These are phyloP conservation scores for Eimeria nieschulzi DNA, from an alignment of 169 alveolate species.

Conservation along the genomic window DNA sequence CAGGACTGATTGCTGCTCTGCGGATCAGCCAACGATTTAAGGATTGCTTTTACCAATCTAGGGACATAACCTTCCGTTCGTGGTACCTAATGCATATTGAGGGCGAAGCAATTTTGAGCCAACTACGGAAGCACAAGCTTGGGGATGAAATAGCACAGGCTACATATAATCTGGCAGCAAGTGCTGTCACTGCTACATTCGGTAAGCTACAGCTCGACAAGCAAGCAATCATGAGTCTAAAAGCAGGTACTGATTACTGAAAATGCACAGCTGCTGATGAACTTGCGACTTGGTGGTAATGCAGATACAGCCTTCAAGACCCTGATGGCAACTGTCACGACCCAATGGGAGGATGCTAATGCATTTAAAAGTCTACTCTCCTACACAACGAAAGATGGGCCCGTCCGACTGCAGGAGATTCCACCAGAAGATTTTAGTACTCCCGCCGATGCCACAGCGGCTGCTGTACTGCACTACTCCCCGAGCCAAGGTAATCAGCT, in stretches of 20 bases:
- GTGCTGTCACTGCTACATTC: neutral
- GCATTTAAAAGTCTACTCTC: conserved; percentile 9
- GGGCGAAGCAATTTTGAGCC: conserved; percentile 37
- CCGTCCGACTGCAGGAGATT: conserved; percentile 5
- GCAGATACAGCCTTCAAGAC: conserved; percentile 54
- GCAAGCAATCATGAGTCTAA: no score
- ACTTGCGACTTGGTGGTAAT: neutral
- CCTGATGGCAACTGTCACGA: conserved; percentile 58
- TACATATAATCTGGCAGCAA: conserved; percentile 28
- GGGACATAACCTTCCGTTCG: conserved; percentile 41
- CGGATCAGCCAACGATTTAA: conserved; percentile 44
- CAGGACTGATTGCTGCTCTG: conserved; percentile 51
- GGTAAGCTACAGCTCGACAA: neutral
- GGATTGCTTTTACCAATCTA: conserved; percentile 19
- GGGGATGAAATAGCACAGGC: conserved; percentile 38
- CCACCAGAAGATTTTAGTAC: conserved; percentile 64
- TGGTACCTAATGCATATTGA: conserved; percentile 65
- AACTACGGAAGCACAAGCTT: neutral
- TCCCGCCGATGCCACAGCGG: conserved; percentile 21
- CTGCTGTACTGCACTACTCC: neutral
- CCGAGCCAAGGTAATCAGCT: neutral
- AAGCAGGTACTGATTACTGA: no score
- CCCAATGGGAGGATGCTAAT: conserved; percentile 57
- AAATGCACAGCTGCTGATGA: no score
- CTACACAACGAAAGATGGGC: neutral